Base-by-base conservation (phyloP, 1,139 yeast genomes). In the Wickerhamomyces sp. region DNA sequence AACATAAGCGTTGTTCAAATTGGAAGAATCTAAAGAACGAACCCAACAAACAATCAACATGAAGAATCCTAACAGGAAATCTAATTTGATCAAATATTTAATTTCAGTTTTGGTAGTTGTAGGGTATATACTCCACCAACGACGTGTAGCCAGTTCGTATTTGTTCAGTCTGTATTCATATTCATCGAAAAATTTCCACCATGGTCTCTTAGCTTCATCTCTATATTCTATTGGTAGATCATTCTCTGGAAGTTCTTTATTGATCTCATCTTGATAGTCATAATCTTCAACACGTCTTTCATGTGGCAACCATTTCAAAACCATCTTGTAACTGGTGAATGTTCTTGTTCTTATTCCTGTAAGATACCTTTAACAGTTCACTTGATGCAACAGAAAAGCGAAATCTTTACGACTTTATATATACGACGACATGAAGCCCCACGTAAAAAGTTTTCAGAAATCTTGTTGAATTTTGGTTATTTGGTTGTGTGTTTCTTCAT, bases 41-140 rank as follows among this genome's bases (percentile, higher is more conserved):
- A 81, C 82, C 87, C 88, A 84, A 63, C 82, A 83, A 27, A 82
- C 78, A 65, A 80, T 66, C 54, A 82, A 69, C 33, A 84, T 75
- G 60, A 79, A 84, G 39, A 79, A 64, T 5, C 84, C 76, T 50
- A 84, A 67, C 38, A 81, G 58, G 11, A 82, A 47, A 58, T 85
- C 93, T 43, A 84, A 63, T 59, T 85, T 85, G 60, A 75, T 63
- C 41, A 84, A 67, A 44, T 84, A 67, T 41, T 58, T 64, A 53
- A 75, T 61, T 67, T 78, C 78, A 7, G 72, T 81, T 2, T 74
- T 73, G 2, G 84, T 69, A 48, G 76, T 81, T 46, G 67, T 70
- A 32, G 74, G 78, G 51, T 78, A 79, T 58, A 78, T 81, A 88
- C 88, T 81, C 41, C 75, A 70, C 62, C 72, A 81, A 84, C 84